These are phyloP conservation scores for Orbilia oligospora DNA, from an alignment of 2,329 filamentous ascomycete species.

Conservation along the genomic window DNA sequence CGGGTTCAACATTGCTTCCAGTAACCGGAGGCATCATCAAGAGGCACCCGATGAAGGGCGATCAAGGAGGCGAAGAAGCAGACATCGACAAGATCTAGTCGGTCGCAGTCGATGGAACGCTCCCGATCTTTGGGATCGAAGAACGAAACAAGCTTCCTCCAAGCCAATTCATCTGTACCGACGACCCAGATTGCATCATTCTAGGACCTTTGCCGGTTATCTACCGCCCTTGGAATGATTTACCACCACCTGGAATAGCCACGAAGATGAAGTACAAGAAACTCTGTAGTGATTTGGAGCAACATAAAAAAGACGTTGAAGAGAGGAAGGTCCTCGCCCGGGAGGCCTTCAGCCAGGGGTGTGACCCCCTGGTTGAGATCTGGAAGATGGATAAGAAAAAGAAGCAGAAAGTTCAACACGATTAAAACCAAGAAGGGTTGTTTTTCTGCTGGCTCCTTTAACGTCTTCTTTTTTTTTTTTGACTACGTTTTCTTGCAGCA, in stretches of 20 bases:
- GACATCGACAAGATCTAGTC: conserved; percentile 37
- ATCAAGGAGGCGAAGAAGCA: conserved; percentile 13
- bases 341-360: background rate
- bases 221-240: conserved; percentile 13
- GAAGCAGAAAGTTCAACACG: background rate
- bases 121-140: conserved; percentile 23
- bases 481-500: background rate
- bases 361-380: conserved; percentile 11
- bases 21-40: conserved; percentile 95
- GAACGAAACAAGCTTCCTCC: conserved; percentile 15
- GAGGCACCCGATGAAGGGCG: conserved; percentile 67
- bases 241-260: conserved; percentile 1
- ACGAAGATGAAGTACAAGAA: background rate
- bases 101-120: conserved; percentile 28
- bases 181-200: conserved; percentile 31
- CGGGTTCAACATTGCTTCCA: conserved; percentile 82
- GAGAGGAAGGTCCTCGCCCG: background rate
- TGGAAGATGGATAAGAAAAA: conserved; percentile 3
- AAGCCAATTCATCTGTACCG: conserved; percentile 10
- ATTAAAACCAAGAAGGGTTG: background rate
- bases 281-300: background rate
- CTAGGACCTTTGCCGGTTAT: background rate
- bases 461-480: background rate
- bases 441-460: background rate
- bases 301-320: conserved; percentile 4